A percentile compares a stretch with the other conserved stretches of the same genome.
phyloP scores from a whole-genome alignment of 306 rosid genomes.

The Lagenaria siceraria region DNA sequence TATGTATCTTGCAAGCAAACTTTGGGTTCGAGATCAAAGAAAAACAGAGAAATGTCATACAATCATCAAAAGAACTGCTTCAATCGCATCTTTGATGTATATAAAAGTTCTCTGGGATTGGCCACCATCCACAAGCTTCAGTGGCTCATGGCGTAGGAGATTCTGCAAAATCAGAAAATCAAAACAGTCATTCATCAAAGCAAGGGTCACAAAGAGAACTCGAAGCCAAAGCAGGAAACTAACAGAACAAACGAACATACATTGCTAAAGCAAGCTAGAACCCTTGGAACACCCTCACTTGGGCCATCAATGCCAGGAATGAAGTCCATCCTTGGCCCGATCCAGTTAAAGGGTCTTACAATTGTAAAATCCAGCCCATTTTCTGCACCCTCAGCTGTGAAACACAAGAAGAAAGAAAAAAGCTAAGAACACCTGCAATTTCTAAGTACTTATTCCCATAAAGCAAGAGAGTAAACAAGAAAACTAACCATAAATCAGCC shows the following conservation, averaged over 20 bases:
- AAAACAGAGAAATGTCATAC: slow-evolving; percentile 23
- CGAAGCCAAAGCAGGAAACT: not conserved
- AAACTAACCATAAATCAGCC: slow-evolving; percentile 69
- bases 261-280: slow-evolving; percentile 90
- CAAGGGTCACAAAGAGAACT: not conserved
- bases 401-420: not conserved
- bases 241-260: slow-evolving; percentile 40
- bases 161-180: slow-evolving; percentile 35
- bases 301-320: slow-evolving; percentile 97
- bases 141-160: slow-evolving; percentile 85
- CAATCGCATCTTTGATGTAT: slow-evolving; percentile 84
- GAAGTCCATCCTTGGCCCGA: slow-evolving; percentile 94
- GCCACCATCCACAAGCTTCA: slow-evolving; percentile 95
- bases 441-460: not conserved
- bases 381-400: slow-evolving; percentile 87
- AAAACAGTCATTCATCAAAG: slow-evolving; percentile 4
- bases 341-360: slow-evolving; percentile 93
- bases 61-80: slow-evolving; percentile 85
- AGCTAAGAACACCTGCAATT: not conserved
- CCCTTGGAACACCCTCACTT: slow-evolving; percentile 94
- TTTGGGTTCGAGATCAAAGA: not conserved
- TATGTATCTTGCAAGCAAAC: not conserved
- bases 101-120: slow-evolving; percentile 85
- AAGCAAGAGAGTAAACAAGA: not conserved
- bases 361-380: slow-evolving; percentile 82